Conservation (phyloP, 2,329 filamentous ascomycete genomes). For the Emericellopsis atlantica region DNA sequence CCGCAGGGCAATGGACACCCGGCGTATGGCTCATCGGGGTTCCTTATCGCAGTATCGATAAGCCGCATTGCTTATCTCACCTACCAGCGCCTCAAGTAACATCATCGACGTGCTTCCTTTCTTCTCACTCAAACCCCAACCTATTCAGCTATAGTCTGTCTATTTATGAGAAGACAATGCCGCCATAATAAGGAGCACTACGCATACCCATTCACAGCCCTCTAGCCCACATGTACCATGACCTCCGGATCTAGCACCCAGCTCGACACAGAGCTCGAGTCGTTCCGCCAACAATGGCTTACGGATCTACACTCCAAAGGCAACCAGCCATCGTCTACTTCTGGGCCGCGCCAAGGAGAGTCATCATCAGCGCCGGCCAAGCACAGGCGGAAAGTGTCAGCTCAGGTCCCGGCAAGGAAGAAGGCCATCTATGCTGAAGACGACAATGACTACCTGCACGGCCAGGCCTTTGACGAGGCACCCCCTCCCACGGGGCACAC, state of each 20-base stretch:
- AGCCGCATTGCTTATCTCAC: too few species aligned
- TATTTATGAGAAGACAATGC: too few species aligned
- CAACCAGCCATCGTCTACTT: constrained; percentile 5
- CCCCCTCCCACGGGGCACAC: constrained; percentile 4
- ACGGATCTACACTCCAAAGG: constrained; percentile 53
- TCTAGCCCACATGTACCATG: constrained; percentile 4
- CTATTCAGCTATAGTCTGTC: too few species aligned
- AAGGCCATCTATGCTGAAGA: constrained; percentile 12
- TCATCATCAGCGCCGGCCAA: constrained; percentile 1
- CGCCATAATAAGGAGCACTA: too few species aligned
- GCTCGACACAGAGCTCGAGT: constrained; percentile 63
- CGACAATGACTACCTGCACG: constrained; percentile 21
- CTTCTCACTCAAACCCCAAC: too few species aligned
- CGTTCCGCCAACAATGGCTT: constrained; percentile 75
- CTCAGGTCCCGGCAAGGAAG: too few species aligned
- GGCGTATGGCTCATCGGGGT: too few species aligned
- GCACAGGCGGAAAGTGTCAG: neutral
- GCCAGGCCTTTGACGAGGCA: constrained; percentile 19
- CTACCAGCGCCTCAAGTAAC: too few species aligned
- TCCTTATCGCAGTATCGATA: too few species aligned
- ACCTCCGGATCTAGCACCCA: constrained; percentile 16
- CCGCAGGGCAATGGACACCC: too few species aligned
- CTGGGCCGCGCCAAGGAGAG: neutral
- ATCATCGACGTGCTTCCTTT: too few species aligned
- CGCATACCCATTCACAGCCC: neutral